Evolutionary conservation across 1,284 basidiomycete genomes (phyloP), one percentile per base, ranked within the genome.

Genomic region (Ustilago curta): DNA sequence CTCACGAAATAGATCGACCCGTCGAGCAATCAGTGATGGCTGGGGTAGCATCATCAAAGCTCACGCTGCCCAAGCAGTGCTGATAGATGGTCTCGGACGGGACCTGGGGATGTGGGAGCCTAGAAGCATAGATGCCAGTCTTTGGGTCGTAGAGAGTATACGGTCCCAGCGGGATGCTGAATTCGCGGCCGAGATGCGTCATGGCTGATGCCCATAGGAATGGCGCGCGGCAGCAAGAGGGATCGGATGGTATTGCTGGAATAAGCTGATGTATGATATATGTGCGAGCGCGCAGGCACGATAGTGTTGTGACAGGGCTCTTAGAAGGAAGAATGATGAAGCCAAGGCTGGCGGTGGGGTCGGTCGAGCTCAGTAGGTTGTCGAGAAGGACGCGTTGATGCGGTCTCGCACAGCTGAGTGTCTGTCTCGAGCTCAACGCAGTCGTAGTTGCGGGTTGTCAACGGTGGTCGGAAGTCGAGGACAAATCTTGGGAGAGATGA

Each of bases 11-110:
- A 31, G 44, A 39, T 14, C 49, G 52, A 9, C 60, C 70, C 6
- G 50, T 56, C 5, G 42, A 44, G 44, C 59, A 59, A 21, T 67
- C 64, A 5, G 59, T 72, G 56, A 72, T 53, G 27, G 55, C 70
- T 2, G 37, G 31, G 4, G 32, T 52, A 3, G 49, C 44, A 64
- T 72, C 64, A 8, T 72, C 64, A 19, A 72, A 67, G 56, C 44
- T 52, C 18, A 67, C 53, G 31, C 45, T 51, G 27, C 64, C 70
- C 19, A 72, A 9, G 25, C 45, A 52, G 31, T 57, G 55, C 43
- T 67, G 47, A 37, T 43, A 72, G 23, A 67, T 51, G 11, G 66
- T 45, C 29, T 59, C 47, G 19, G 19, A 4, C 6, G 66, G 59
- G 21, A 61, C 44, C 23, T 61, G 48, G 18, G 65, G 59, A 12